Evolutionary conservation across 1,139 yeast genomes (phyloP), one percentile per base, ranked within the genome.

Genomic region (Magnusiomyces suaveolens): DNA sequence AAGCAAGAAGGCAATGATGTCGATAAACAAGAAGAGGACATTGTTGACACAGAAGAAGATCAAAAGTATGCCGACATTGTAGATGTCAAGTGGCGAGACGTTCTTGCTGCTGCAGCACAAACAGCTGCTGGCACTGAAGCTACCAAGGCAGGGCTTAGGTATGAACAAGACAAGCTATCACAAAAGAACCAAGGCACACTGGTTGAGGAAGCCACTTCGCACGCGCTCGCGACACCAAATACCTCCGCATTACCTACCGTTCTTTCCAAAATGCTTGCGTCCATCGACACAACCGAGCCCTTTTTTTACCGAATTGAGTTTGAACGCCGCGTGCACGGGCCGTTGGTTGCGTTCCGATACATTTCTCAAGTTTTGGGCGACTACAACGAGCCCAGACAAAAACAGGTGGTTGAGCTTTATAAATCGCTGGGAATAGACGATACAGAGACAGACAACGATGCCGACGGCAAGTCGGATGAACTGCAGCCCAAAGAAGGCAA

Each of bases 1-100:
- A 18, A 47, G 39, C 50, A 33, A 10, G 57, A 60, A n/a, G 56
- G 54, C 14, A 56, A 58, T 25, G 44, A 21, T 4, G 23, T 36
- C 6, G 46, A 24, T 20, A 24, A n/a, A 3, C 16, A 18, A 20
- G 46, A 43, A 6, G 50, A 48, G 32, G 32, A 36, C 2, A 47
- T 62, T 41, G 65, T 65, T 1, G 65, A 60, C 16, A 57, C 58
- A 43, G 48, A 63, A 10, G 66, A 63, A 51, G 43, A 8, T 4
- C 43, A 38, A 38, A n/a, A 10, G 4, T 6, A 38, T 4, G 43
- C 8, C 18, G 16, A 10, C 4, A n/a, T 38, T 10, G 43, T 38
- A 4, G 43, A 38, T 38, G 43, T 38, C 43, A 38, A 16, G n/a
- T 10, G 18, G 10, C 18, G 18, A 10, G 43, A 38, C n/a, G 56